Conservation (phyloP, 768 basidiomycete species). For the Calocybe cyanea region DNA sequence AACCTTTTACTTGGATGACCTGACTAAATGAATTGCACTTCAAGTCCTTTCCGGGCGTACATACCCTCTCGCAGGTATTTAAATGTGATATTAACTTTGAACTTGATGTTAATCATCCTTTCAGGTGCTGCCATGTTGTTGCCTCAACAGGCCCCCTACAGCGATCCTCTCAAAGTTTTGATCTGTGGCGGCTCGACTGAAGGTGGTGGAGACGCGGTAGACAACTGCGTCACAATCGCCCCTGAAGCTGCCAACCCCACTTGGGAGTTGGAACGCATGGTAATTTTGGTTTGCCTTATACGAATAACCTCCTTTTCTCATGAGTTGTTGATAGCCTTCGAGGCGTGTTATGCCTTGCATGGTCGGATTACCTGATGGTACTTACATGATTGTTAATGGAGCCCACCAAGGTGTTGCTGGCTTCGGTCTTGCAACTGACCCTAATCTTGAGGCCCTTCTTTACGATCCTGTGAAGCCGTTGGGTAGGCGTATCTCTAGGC, state of each 20-base stretch:
- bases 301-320: too few species aligned
- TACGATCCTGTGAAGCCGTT: slow-evolving; percentile 65
- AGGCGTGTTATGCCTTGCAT: slow-evolving; percentile 76
- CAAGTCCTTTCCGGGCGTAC: slow-evolving; percentile 66
- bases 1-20: not conserved
- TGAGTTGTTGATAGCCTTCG: slow-evolving; percentile 56
- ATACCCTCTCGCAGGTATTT: slow-evolving; percentile 64
- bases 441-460: slow-evolving; percentile 61
- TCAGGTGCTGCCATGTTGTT: slow-evolving; percentile 58
- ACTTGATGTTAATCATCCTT: not conserved
- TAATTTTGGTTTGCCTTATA: too few species aligned
- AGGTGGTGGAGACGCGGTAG: slow-evolving; percentile 48
- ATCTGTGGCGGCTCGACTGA: slow-evolving; percentile 75
- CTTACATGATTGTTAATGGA: slow-evolving; percentile 73
- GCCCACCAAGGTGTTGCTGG: slow-evolving; percentile 68
- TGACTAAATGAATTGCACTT: slow-evolving; percentile 1
- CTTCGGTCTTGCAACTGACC: slow-evolving; percentile 64
- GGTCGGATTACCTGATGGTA: slow-evolving; percentile 70
- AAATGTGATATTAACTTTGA: not conserved
- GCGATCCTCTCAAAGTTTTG: slow-evolving; percentile 62
- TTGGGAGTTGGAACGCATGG: slow-evolving; percentile 81
- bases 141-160: slow-evolving; percentile 71
- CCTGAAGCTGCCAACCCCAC: slow-evolving; percentile 60
- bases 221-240: slow-evolving; percentile 68
- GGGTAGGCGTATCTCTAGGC: slow-evolving; percentile 60